These are phyloP conservation scores for Artemisia princeps DNA, from an alignment of 140 eudicot genomes.

Conservation along the genomic window DNA sequence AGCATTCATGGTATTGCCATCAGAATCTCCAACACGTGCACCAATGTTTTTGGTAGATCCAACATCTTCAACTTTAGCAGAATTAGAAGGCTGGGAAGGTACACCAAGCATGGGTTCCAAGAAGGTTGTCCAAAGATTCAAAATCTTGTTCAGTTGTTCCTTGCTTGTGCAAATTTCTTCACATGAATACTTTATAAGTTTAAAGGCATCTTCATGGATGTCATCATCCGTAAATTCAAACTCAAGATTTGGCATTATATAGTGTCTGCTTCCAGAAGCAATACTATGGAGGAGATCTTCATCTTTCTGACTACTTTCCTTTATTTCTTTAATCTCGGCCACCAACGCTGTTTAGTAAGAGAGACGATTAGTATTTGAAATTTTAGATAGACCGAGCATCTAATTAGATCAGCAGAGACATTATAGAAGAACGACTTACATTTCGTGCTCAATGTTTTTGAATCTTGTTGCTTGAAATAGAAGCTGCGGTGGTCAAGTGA, in stretches of 20 bases:
- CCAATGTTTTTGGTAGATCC: conserved; percentile 27
- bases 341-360: conserved; percentile 59
- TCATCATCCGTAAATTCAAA: conserved; percentile 54
- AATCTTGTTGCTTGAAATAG: conserved; percentile 98
- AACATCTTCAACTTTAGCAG: conserved; percentile 10
- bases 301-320: conserved; percentile 68
- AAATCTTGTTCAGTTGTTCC: conserved; percentile 69
- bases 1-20: conserved; percentile 28
- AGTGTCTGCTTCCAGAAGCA: conserved; percentile 74
- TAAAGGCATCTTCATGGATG: conserved; percentile 69
- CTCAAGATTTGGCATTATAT: conserved; percentile 52
- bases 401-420: not conserved
- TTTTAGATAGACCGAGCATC: not conserved
- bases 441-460: conserved; percentile 84
- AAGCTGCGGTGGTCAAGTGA: conserved; percentile 98
- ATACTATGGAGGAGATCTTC: conserved; percentile 62
- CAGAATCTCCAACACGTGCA: conserved; percentile 32
- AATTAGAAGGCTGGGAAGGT: conserved; percentile 36
- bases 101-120: conserved; percentile 80
- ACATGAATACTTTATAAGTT: conserved; percentile 73
- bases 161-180: conserved; percentile 75
- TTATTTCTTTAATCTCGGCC: conserved; percentile 71
- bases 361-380: not conserved
- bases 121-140: conserved; percentile 74
- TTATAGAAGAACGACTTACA: conserved; percentile 39